Conservation (phyloP, 2,329 filamentous ascomycete genomes). For the Aureobasidium uvarum region DNA sequence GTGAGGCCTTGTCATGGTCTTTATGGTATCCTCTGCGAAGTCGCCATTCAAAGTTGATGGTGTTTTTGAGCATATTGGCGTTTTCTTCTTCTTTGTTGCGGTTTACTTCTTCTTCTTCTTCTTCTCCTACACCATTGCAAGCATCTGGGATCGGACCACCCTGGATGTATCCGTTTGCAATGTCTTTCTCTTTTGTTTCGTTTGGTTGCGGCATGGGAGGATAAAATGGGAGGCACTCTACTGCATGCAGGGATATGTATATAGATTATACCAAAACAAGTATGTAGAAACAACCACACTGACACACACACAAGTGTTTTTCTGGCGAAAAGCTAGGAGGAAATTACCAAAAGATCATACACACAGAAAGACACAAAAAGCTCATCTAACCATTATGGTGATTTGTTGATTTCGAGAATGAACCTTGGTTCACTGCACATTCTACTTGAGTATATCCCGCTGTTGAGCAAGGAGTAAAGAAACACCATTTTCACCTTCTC, state of each 20-base stretch:
- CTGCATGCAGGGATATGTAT: background rate
- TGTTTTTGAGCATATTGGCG: background rate
- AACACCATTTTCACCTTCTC: no score
- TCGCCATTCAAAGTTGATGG: background rate
- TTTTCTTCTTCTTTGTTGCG: no score
- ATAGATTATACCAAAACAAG: slow-evolving; percentile 20
- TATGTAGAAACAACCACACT: slow-evolving; percentile 17
- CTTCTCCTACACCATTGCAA: no score
- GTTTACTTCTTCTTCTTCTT: no score
- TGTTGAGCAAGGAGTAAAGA: no score
- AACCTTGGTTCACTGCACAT: no score
- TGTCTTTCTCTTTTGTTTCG: background rate
- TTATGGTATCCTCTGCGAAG: background rate
- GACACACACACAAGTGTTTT: background rate
- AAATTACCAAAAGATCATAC: no score
- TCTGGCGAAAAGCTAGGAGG: no score
- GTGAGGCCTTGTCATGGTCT: background rate
- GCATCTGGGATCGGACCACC: background rate
- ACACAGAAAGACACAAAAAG: no score
- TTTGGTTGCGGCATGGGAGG: background rate
- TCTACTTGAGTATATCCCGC: no score
- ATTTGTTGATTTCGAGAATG: no score
- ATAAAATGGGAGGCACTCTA: background rate
- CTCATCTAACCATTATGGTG: no score
- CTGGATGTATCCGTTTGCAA: background rate